Evolutionary conservation across 768 basidiomycete species (phyloP).

Genomic region (Xerocomellus chrysenteron): DNA sequence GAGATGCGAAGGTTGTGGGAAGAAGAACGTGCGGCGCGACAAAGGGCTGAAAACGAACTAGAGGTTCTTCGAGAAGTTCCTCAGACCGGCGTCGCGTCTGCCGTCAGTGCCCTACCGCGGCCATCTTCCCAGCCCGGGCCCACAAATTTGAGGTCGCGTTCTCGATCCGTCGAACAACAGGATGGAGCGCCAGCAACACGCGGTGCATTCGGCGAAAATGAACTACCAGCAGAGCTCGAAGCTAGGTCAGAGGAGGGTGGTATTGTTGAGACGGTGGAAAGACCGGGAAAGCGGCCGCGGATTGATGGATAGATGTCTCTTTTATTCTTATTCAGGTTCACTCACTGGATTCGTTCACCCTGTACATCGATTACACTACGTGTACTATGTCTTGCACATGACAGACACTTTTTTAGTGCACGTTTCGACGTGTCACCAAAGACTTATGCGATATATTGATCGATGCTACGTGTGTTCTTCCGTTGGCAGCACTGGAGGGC

Average conservation of each 20-base stretch:
- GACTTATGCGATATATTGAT: no score
- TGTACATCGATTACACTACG: constrained; percentile 5
- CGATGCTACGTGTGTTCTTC: no score
- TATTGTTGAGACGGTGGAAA: constrained; percentile 21
- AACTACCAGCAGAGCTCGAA: constrained; percentile 23
- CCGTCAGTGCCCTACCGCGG: constrained; percentile 8
- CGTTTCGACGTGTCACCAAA: not conserved
- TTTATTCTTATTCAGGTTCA: constrained; percentile 15
- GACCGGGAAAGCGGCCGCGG: constrained; percentile 34
- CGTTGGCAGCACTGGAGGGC: no score
- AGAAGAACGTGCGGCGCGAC: constrained; percentile 62
- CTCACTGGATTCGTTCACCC: constrained; percentile 12
- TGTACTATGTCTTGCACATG: constrained; percentile 7
- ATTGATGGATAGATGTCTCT: constrained; percentile 16
- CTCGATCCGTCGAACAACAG: constrained; percentile 31
- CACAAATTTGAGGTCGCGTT: constrained; percentile 18
- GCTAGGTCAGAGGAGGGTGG: constrained; percentile 17
- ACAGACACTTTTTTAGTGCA: not conserved
- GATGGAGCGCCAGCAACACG: constrained; percentile 14
- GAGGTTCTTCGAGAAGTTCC: constrained; percentile 48
- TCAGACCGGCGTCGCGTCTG: constrained; percentile 7
- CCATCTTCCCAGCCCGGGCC: constrained; percentile 18
- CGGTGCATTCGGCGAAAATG: constrained; percentile 13
- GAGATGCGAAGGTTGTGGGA: constrained; percentile 82
- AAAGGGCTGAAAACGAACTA: constrained; percentile 64